Evolutionary conservation across 2,329 filamentous ascomycete species (phyloP).

Genomic region (Dichotomopilus funicola): DNA sequence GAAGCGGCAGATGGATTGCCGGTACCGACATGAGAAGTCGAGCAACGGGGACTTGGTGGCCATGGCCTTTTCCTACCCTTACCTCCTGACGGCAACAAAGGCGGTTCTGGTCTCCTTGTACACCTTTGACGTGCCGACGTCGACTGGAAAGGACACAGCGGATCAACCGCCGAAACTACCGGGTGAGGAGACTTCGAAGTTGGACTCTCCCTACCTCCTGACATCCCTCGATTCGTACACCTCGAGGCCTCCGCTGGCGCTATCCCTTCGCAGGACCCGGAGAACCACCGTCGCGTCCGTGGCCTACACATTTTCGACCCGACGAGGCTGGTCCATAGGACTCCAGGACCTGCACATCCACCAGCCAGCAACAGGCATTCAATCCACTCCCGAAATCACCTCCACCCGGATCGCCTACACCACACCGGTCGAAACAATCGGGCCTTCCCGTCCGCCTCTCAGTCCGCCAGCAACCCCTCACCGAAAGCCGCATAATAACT

Average conservation of each 20-base stretch:
- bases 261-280: conserved; percentile 69
- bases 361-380: conserved; percentile 16
- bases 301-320: conserved; percentile 74
- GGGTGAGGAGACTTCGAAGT: neutral
- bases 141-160: conserved; percentile 7
- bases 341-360: conserved; percentile 78
- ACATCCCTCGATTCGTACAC: conserved; percentile 77
- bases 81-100: conserved; percentile 70
- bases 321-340: conserved; percentile 79
- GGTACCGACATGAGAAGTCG: conserved; percentile 56
- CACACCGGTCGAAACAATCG: conserved; percentile 15
- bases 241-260: conserved; percentile 67
- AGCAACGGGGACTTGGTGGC: conserved; percentile 61
- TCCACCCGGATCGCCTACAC: conserved; percentile 38
- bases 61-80: conserved; percentile 67
- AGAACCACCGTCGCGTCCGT: conserved; percentile 70
- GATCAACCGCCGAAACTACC: neutral
- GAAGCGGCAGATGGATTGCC: conserved; percentile 37
- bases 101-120: conserved; percentile 72
- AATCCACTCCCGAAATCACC: conserved; percentile 28
- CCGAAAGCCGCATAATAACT: no score
- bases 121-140: conserved; percentile 43
- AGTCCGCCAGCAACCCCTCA: conserved; percentile 25
- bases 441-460: conserved; percentile 9
- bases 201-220: conserved; percentile 51